Evolutionary conservation across 2,329 filamentous ascomycete genomes (phyloP), one percentile per base, ranked within the genome.

Genomic region (Cephalotrichum gorgonifer): DNA sequence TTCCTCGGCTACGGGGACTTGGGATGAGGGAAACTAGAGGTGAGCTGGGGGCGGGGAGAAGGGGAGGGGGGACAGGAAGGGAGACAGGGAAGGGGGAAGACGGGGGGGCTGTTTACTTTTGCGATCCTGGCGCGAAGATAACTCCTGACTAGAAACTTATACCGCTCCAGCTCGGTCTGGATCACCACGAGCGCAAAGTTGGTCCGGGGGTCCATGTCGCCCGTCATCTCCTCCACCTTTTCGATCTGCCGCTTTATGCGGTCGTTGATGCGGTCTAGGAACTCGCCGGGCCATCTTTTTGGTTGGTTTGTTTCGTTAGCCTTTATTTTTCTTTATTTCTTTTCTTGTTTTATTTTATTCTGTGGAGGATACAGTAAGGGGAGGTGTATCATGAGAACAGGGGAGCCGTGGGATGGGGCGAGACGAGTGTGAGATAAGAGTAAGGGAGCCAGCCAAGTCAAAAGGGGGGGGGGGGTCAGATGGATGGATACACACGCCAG

Each of bases 121-220:
- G 86, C 81, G 50, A 97, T 82, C n/a, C 93, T 77, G 9, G 86
- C 83, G 48, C 94, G 78, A 50, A 98, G 67, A 55, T 91, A 85
- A 55, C 86, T 85, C 52, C 93, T 78, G 17, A 97, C 78, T 22
- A 98, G 75, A 61, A 89, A 98, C 69, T 95, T 95, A 68, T 87
- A 94, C 43, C 93, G 77, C 64, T 96, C 90, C 49, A 98, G 78
- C 69, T 98, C 93, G 6, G 94, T 97, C 71, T 98, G 93, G 49
- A 96, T 83, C 53, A 98, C 85, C 44, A 96, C 95, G 60, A 97
- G 82, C 53, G 82, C 81, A 64, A 98, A 95, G 64, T 95, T 97
- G 54, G 87, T 84, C 65, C 86, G 89, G 43, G 90, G 86, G 60
- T 95, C 89, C 80, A 90, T 85, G 60, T 86, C 83, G 53, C 85